Conservation (phyloP, 257 asterid genomes). For the Solanum paucissectum region DNA sequence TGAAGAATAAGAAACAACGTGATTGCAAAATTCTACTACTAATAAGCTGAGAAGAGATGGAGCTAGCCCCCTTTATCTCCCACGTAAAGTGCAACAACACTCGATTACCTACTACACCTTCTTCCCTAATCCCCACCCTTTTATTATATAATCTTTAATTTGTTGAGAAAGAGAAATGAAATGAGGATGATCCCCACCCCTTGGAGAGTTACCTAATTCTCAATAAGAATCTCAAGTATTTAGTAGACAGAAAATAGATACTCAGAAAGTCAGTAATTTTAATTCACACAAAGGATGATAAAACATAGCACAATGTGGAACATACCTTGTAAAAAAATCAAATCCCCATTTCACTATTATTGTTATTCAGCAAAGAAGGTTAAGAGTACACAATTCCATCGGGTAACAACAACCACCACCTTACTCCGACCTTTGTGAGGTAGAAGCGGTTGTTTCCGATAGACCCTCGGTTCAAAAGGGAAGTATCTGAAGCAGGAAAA, state of each 20-base stretch:
- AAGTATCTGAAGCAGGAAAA: neutral
- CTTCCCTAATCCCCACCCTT: neutral
- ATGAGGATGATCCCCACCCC: neutral
- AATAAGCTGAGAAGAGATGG: neutral
- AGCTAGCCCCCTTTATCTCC: neutral
- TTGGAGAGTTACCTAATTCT: neutral
- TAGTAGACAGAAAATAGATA: neutral
- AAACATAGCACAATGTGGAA: neutral
- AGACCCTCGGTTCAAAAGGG: neutral
- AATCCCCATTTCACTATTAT: neutral
- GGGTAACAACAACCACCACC: neutral
- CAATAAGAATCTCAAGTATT: neutral
- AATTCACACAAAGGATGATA: neutral
- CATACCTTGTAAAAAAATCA: neutral
- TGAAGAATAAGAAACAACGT: neutral
- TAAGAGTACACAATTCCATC: neutral
- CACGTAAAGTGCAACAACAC: neutral
- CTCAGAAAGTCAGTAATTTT: neutral
- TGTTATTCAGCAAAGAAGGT: neutral
- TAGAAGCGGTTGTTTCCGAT: neutral
- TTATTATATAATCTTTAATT: neutral
- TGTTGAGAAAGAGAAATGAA: neutral
- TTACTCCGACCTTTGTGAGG: neutral
- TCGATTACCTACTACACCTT: neutral
- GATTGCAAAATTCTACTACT: neutral